These are phyloP conservation scores for Aquanectria penicillioides DNA, from an alignment of 2,329 filamentous ascomycete genomes.

Conservation along the genomic window DNA sequence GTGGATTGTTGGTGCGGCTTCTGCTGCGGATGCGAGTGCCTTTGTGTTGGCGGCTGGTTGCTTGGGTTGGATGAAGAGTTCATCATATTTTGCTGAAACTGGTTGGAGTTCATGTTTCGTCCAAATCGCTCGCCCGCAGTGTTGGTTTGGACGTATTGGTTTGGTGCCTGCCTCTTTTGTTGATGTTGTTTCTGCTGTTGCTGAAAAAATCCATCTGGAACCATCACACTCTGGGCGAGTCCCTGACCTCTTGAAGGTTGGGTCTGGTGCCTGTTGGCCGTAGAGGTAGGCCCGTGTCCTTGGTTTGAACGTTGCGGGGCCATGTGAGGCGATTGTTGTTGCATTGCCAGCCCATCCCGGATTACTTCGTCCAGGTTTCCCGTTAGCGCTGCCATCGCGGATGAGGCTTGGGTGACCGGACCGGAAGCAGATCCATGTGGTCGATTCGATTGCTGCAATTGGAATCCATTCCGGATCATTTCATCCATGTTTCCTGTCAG, in stretches of 20 bases:
- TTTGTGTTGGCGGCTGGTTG: slow-evolving; percentile 25
- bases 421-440: too few species aligned
- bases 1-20: slow-evolving; percentile 16
- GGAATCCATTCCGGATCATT: slow-evolving; percentile 17
- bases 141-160: slow-evolving; percentile 24
- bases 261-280: slow-evolving; percentile 1
- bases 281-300: slow-evolving; percentile 8
- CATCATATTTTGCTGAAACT: slow-evolving; percentile 31
- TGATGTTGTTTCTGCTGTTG: too few species aligned
- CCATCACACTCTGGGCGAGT: slow-evolving; percentile 11
- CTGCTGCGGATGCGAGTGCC: slow-evolving; percentile 9
- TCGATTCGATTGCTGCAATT: slow-evolving; percentile 20
- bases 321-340: slow-evolving; percentile 1
- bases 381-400: too few species aligned
- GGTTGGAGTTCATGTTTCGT: slow-evolving; percentile 20
- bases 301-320: neutral
- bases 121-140: slow-evolving; percentile 21
- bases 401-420: too few species aligned
- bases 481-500: slow-evolving; percentile 11
- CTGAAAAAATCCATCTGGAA: slow-evolving; percentile 24
- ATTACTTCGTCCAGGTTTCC: slow-evolving; percentile 14
- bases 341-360: slow-evolving; percentile 19
- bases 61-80: slow-evolving; percentile 23
- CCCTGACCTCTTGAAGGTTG: slow-evolving; percentile 3
- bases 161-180: slow-evolving; percentile 32